Evolutionary conservation across 768 basidiomycete genomes (phyloP), one percentile per base, ranked within the genome.

Genomic region (Clathrus columnatus): DNA sequence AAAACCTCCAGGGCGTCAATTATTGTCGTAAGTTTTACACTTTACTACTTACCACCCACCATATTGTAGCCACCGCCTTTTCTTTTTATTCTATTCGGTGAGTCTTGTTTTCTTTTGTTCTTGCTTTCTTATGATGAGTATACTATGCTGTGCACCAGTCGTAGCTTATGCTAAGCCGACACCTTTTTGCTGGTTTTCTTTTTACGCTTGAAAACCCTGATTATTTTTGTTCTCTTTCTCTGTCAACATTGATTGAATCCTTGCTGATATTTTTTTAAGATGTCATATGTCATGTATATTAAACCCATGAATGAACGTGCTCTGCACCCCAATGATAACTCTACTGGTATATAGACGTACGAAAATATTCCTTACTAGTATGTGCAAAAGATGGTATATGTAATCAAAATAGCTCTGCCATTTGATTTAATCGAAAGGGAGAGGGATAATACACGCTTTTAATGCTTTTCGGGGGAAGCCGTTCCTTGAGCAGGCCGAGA

Each of bases 401-500:
- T 21, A 24, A 17, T 16, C 30, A 14, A 36, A 7, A 16, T 51
- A 29, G 14, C 18, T 17, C 28, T 4, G 24, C 24, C 49, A 18
- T 30, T 7, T 20, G 28, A 27, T 2, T 50, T 26, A 23, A 14
- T 11, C 49, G 16, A 14, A 24, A 26, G 7, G 23, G 18, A 18
- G 1, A 20, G 7, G 17, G 49, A 26, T 17, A 26, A 17, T 17
- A 24, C 24, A 18, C 2, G 5, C 7, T 36, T 30, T 21, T 17
- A 24, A 5, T 23, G 7, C 20, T 36, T 36, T n/a, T 36, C 36
- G 36, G 36, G 36, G 7, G 21, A 29, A 30, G 50, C n/a, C 8
- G 29, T 26, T 44, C 26, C 16, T 41, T 6, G 21, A 17, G n/a
- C 10, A 21, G 53, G 53, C 29, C 53, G 21, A 28, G 74, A 74